A percentile compares a stretch with the other conserved stretches of the same genome.
These are phyloP conservation scores for Sequoia sempervirens DNA, from an alignment of 75 land plant genomes.

Conservation along the genomic window DNA sequence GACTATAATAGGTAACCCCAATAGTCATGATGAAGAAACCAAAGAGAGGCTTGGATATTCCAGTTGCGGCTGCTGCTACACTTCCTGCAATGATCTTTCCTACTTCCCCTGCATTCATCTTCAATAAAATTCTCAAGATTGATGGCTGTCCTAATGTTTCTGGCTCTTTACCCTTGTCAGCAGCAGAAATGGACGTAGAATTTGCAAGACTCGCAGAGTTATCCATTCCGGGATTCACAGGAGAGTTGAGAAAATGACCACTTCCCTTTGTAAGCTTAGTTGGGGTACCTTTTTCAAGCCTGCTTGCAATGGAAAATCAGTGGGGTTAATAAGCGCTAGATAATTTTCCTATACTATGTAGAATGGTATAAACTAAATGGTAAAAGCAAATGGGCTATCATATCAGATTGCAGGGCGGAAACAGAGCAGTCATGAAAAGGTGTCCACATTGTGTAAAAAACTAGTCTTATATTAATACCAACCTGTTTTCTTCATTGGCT, in stretches of 20 bases:
- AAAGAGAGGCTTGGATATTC: conserved; percentile 45
- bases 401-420: not conserved
- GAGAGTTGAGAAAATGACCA: conserved; percentile 3
- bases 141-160: not conserved
- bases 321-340: not conserved
- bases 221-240: not conserved
- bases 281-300: not conserved
- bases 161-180: not conserved
- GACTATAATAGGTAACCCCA: conserved; percentile 25
- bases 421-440: too few relatives aligned
- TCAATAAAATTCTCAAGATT: conserved; percentile 36
- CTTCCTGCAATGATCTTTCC: conserved; percentile 19
- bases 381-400: too few relatives aligned
- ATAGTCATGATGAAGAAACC: conserved; percentile 39
- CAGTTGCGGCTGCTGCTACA: conserved; percentile 33
- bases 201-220: not conserved
- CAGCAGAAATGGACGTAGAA: too few relatives aligned
- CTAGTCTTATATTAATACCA: not conserved
- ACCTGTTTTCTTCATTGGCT: not conserved
- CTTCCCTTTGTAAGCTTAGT: not conserved
- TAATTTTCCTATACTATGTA: too few relatives aligned
- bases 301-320: not conserved
- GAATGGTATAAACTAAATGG: too few relatives aligned
- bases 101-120: conserved; percentile 27
- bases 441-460: too few relatives aligned